A percentile compares a stretch with the other conserved stretches of the same genome.
phyloP scores from a whole-genome alignment of 129 eudicot genomes.

The Flaveria sonorensis region DNA sequence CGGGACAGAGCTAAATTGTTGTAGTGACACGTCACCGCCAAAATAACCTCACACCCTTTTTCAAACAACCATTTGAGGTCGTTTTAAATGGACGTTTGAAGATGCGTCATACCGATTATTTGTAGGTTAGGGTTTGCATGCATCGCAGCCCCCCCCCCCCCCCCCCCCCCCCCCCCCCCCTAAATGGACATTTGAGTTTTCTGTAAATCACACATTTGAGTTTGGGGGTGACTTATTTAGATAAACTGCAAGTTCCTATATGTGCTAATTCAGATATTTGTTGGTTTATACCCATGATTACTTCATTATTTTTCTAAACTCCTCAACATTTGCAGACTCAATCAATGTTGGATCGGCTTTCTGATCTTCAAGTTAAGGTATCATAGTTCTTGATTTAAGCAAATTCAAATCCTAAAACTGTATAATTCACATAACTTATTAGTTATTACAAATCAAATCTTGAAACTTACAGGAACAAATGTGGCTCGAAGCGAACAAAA shows the following conservation, averaged over 20 bases:
- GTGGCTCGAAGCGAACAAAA: slow-evolving; percentile 78
- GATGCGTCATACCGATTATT: too few relatives aligned
- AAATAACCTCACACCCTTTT: too few relatives aligned
- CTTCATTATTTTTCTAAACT: neutral
- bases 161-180: too few relatives aligned
- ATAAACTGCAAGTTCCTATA: neutral
- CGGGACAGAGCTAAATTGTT: too few relatives aligned
- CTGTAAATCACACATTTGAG: too few relatives aligned
- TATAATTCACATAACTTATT: neutral
- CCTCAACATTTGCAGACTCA: slow-evolving; percentile 59
- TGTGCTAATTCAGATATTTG: neutral
- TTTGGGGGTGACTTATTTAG: neutral
- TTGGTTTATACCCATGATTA: neutral
- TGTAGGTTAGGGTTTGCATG: too few relatives aligned
- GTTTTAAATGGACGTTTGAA: too few relatives aligned
- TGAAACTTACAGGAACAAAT: slow-evolving; percentile 58
- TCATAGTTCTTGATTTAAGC: neutral
- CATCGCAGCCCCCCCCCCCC: too few relatives aligned
- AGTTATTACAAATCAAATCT: slow-evolving; percentile 16
- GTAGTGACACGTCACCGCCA: too few relatives aligned
- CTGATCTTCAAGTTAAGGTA: slow-evolving; percentile 92
- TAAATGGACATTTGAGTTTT: too few relatives aligned
- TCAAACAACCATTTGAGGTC: too few relatives aligned
- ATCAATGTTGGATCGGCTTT: slow-evolving; percentile 81
- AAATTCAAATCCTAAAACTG: neutral